phyloP scores from a whole-genome alignment of 352 stramenopile genomes.

The Globisporangium heterothallicum region DNA sequence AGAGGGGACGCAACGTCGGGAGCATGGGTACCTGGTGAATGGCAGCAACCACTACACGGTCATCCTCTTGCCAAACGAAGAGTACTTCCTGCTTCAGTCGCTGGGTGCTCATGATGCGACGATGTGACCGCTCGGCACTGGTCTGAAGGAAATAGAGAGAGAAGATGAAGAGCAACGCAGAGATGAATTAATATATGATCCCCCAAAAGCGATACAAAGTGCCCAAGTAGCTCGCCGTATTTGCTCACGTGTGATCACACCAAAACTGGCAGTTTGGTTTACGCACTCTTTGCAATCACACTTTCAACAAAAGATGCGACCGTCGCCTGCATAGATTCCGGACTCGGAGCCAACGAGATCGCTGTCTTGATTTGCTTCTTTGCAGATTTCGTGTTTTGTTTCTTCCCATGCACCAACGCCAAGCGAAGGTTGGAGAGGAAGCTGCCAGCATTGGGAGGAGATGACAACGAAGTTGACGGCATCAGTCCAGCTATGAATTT shows the following conservation, averaged over 20 bases:
- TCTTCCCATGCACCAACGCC: constrained; percentile 53
- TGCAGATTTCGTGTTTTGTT: constrained; percentile 54
- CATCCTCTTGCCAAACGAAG: constrained; percentile 56
- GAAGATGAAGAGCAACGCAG: background rate
- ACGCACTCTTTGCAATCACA: constrained; percentile 37
- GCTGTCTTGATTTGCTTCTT: constrained; percentile 64
- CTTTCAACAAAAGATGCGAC: constrained; percentile 60
- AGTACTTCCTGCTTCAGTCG: constrained; percentile 71
- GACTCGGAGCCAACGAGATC: constrained; percentile 19
- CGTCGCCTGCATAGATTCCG: constrained; percentile 25
- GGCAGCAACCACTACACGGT: constrained; percentile 77
- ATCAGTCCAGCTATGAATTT: constrained; percentile 29
- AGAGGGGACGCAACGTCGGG: constrained; percentile 25
- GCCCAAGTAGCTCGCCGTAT: too few species aligned
- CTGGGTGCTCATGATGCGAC: constrained; percentile 65
- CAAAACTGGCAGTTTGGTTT: constrained; percentile 1
- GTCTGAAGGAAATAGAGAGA: too few species aligned
- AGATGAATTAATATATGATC: too few species aligned
- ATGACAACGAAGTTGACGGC: background rate
- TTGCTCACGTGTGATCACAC: too few species aligned
- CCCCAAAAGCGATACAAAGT: too few species aligned
- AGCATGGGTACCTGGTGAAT: constrained; percentile 74
- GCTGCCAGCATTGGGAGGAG: constrained; percentile 13
- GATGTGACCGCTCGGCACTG: constrained; percentile 25
- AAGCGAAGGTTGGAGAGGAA: constrained; percentile 65